These are phyloP conservation scores for Chamaecyparis obtusa DNA, from an alignment of 75 land plant species.

Conservation along the genomic window DNA sequence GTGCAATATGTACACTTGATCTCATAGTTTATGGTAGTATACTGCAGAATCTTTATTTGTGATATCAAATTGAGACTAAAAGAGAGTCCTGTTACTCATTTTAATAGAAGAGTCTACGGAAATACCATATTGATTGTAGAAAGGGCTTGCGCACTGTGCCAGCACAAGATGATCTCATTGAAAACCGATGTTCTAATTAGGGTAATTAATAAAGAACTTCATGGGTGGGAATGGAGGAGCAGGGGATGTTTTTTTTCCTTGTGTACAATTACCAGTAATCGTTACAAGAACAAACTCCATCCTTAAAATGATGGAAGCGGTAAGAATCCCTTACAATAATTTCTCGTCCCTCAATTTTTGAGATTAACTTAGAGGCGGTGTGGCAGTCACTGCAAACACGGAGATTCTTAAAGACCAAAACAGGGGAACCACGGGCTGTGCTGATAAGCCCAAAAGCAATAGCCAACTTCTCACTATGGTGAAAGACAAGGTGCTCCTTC, in stretches of 20 bases:
- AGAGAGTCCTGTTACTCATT: not conserved
- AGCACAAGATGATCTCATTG: not conserved
- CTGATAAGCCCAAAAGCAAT: slow-evolving; percentile 6
- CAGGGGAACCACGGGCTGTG: not conserved
- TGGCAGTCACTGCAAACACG: slow-evolving; percentile 11
- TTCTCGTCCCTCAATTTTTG: not conserved
- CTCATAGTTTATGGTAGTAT: not conserved
- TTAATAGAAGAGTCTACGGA: not conserved
- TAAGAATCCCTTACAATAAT: slow-evolving; percentile 9
- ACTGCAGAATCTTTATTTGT: not conserved
- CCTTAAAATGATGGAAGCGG: slow-evolving; percentile 14
- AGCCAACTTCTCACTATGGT: slow-evolving; percentile 8
- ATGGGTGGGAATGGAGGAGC: not conserved
- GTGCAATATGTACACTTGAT: not conserved
- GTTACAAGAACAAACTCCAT: slow-evolving; percentile 8
- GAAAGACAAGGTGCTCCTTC: not conserved
- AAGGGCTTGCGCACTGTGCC: not conserved
- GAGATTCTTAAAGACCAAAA: not conserved
- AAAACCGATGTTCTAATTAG: not conserved
- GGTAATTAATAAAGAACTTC: not conserved
- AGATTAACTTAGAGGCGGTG: slow-evolving; percentile 8
- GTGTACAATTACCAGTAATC: not conserved
- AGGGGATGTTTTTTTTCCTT: not conserved
- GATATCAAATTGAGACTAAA: slow-evolving; percentile 1
- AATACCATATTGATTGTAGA: not conserved